These are phyloP conservation scores for Physocladia obscura DNA, from an alignment of 192 early-diverging fungal genomes.

Conservation along the genomic window DNA sequence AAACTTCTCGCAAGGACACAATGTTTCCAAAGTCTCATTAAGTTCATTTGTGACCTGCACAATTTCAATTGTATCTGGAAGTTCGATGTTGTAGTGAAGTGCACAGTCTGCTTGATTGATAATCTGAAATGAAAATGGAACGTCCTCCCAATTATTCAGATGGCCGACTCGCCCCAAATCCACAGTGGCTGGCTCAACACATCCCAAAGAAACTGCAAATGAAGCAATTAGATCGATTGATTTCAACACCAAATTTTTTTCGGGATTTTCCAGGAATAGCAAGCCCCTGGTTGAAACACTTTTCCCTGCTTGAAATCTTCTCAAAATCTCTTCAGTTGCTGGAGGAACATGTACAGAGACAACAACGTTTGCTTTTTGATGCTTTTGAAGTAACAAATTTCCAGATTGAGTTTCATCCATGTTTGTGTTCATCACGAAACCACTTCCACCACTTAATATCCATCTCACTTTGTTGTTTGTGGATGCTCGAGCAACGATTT, in stretches of 20 bases:
- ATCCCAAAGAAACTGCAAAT: constrained; percentile 62
- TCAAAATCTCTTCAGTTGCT: constrained; percentile 22
- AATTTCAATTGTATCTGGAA: constrained; percentile 53
- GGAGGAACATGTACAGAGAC: constrained; percentile 58
- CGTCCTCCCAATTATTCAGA: constrained; percentile 68
- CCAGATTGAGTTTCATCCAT: constrained; percentile 10
- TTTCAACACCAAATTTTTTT: constrained; percentile 52
- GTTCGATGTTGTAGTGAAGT: constrained; percentile 57
- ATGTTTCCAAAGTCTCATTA: constrained; percentile 22
- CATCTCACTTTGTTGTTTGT: constrained; percentile 46
- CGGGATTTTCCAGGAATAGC: constrained; percentile 59
- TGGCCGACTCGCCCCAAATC: constrained; percentile 81
- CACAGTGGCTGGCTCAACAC: constrained; percentile 50
- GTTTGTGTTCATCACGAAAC: constrained; percentile 32
- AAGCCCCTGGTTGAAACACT: constrained; percentile 56
- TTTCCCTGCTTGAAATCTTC: constrained; percentile 50
- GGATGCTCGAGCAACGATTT: constrained; percentile 50
- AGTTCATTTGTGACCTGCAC: background rate
- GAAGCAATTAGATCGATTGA: constrained; percentile 57
- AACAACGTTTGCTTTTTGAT: constrained; percentile 45
- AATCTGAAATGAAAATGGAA: constrained; percentile 59
- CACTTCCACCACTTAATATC: constrained; percentile 28
- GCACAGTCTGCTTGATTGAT: constrained; percentile 67
- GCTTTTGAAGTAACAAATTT: constrained; percentile 41
- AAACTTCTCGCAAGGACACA: constrained; percentile 25